These are phyloP conservation scores for Dioszegia hungarica DNA, from an alignment of 768 basidiomycete genomes.

Conservation along the genomic window DNA sequence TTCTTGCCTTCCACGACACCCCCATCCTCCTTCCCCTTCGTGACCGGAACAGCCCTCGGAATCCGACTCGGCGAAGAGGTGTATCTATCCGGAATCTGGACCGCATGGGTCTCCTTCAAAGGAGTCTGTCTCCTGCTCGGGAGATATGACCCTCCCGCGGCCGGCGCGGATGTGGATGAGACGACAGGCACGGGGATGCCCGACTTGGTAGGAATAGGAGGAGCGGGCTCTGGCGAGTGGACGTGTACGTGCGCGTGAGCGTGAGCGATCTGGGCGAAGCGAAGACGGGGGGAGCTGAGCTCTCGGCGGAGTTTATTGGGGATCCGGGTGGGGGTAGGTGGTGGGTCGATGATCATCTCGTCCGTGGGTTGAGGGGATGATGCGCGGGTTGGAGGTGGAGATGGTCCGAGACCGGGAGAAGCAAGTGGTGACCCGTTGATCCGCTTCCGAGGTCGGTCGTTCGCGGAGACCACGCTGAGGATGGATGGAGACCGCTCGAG, in stretches of 20 bases:
- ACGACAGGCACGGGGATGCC: no score
- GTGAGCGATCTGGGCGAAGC: no score
- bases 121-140: background rate
- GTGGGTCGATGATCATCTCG: background rate
- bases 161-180: no score
- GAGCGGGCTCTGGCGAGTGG: no score
- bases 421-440: background rate
- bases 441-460: conserved; percentile 30
- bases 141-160: no score
- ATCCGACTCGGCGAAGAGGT: conserved; percentile 2
- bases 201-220: no score
- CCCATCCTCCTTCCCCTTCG: background rate
- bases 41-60: background rate
- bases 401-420: conserved; percentile 12
- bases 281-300: background rate
- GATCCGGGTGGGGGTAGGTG: background rate
- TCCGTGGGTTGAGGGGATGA: conserved; percentile 5
- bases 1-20: background rate
- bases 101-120: conserved; percentile 1
- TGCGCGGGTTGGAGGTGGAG: conserved; percentile 35
- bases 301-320: background rate
- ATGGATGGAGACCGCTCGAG: conserved; percentile 19
- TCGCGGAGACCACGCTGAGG: conserved; percentile 14
- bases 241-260: no score
- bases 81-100: background rate